phyloP scores from a whole-genome alignment of 176 grass and related monocot genomes.

The Ananas comosus region DNA sequence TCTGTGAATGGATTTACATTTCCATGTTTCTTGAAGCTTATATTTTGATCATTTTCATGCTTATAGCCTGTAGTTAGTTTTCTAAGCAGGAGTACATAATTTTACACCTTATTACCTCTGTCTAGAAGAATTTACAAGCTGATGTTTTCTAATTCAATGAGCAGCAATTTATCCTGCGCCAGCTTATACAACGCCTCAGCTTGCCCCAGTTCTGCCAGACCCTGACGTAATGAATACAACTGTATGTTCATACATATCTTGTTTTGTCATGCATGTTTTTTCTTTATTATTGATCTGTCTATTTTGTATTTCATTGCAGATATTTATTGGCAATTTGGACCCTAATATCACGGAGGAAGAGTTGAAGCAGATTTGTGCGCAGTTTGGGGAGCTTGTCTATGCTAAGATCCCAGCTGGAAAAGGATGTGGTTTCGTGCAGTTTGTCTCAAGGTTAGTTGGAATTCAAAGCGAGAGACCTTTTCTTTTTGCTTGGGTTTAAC shows the following conservation, averaged over 20 bases:
- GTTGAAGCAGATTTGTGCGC: conserved; percentile 65
- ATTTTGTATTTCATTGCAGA: conserved; percentile 42
- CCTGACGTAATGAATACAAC: conserved; percentile 66
- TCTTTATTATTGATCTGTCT: background rate
- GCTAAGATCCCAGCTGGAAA: conserved; percentile 90
- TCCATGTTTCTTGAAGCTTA: too few relatives aligned
- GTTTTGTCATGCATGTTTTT: background rate
- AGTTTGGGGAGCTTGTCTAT: conserved; percentile 86
- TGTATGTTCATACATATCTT: conserved; percentile 32
- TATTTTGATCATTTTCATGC: too few relatives aligned
- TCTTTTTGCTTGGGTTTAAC: conserved; percentile 1
- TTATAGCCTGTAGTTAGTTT: background rate
- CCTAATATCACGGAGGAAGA: conserved; percentile 88
- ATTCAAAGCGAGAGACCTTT: background rate
- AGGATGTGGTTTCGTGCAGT: conserved; percentile 95
- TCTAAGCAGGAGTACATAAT: conserved; percentile 9
- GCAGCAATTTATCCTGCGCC: conserved; percentile 53
- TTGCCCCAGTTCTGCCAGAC: conserved; percentile 49
- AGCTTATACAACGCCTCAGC: conserved; percentile 50
- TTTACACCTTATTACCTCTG: conserved; percentile 6
- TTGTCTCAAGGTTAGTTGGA: conserved; percentile 47
- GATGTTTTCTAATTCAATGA: conserved; percentile 20
- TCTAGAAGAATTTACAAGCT: conserved; percentile 5
- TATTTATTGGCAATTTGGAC: conserved; percentile 96
- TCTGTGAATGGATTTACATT: too few relatives aligned